phyloP scores from a whole-genome alignment of 192 early-diverging fungal species.

The Dissophora ornata region DNA sequence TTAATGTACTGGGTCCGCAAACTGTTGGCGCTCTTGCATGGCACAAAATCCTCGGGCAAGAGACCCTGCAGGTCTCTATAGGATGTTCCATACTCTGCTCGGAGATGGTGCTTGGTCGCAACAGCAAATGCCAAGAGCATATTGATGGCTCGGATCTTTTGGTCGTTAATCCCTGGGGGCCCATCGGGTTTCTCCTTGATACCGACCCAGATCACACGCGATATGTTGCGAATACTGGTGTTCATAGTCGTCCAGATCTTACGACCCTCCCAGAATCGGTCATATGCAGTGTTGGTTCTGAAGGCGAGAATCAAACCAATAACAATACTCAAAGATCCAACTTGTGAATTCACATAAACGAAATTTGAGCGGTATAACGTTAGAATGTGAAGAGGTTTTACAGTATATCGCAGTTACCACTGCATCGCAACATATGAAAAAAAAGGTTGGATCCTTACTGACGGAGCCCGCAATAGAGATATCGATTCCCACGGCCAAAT shows the following conservation, averaged over 20 bases:
- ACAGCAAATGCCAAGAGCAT: constrained; percentile 66
- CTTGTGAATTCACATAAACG: constrained; percentile 18
- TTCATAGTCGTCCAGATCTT: constrained; percentile 72
- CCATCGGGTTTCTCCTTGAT: constrained; percentile 60
- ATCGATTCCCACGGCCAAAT: constrained; percentile 35
- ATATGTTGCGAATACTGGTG: constrained; percentile 74
- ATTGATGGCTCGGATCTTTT: constrained; percentile 69
- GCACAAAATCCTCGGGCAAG: constrained; percentile 64
- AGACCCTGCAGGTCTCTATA: constrained; percentile 70
- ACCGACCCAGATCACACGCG: constrained; percentile 76
- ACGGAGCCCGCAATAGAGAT: constrained; percentile 47
- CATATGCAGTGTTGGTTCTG: constrained; percentile 83
- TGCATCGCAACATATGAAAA: no score
- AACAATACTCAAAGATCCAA: constrained; percentile 66
- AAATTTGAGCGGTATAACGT: no score
- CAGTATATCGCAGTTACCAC: no score
- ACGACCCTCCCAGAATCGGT: constrained; percentile 84
- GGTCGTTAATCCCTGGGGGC: constrained; percentile 51
- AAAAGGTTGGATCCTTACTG: constrained; percentile 31
- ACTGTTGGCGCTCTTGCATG: constrained; percentile 52
- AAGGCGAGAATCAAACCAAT: constrained; percentile 85
- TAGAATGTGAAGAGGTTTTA: no score
- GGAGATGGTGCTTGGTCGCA: constrained; percentile 68
- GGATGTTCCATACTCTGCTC: constrained; percentile 68
- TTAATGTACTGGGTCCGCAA: constrained; percentile 47